Conservation (phyloP, 1,139 yeast species). For the Saccharomyces pastorianus region DNA sequence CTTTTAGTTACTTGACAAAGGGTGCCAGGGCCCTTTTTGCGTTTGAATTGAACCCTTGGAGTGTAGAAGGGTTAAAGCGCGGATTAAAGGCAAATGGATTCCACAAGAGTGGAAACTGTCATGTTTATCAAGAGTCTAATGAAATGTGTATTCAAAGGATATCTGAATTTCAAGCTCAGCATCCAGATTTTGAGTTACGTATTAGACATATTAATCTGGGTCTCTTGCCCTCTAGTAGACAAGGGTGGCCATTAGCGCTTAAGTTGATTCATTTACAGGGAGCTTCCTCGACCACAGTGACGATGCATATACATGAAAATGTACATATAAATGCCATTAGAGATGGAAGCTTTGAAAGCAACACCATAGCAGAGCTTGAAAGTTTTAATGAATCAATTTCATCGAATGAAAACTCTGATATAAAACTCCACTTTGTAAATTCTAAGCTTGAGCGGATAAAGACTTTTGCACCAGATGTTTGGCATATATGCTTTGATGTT, state of each 20-base stretch:
- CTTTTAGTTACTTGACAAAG: conserved; percentile 54
- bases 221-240: conserved; percentile 58
- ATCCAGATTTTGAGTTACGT: conserved; percentile 13
- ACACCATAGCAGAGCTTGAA: not conserved
- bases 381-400: not conserved
- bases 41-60: conserved; percentile 87
- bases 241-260: conserved; percentile 49
- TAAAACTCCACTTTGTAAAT: conserved; percentile 11
- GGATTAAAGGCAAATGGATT: conserved; percentile 46
- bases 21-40: conserved; percentile 51
- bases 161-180: conserved; percentile 5
- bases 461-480: conserved; percentile 80
- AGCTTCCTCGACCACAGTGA: conserved; percentile 17
- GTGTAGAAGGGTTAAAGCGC: conserved; percentile 57
- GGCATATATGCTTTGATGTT: conserved; percentile 66
- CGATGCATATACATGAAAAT: conserved; percentile 71
- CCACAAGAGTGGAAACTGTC: conserved; percentile 17
- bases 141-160: conserved; percentile 42
- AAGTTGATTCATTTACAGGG: conserved; percentile 19
- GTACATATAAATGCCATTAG: conserved; percentile 43
- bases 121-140: conserved; percentile 51
- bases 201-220: conserved; percentile 71
- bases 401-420: not conserved
- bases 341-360: conserved; percentile 9
- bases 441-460: conserved; percentile 48